These are phyloP conservation scores for Stemphylium beticola DNA, from an alignment of 2,329 filamentous ascomycete species.

Conservation along the genomic window DNA sequence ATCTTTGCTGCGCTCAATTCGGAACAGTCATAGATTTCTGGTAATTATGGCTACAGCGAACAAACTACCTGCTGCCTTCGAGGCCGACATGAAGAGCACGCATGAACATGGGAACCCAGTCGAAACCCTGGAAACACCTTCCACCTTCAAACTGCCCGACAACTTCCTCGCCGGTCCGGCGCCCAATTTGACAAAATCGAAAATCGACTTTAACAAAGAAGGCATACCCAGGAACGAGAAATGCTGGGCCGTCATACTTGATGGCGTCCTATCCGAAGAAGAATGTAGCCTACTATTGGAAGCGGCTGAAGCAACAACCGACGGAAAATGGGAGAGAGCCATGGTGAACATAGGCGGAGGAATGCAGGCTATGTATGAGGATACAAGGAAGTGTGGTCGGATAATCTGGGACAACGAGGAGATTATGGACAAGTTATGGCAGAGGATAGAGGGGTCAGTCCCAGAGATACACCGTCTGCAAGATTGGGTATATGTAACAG, in stretches of 20 bases:
- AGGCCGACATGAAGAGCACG: not conserved
- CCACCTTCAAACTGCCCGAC: constrained; percentile 50
- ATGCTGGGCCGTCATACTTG: constrained; percentile 66
- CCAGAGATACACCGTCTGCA: constrained; percentile 56
- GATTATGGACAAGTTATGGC: constrained; percentile 68
- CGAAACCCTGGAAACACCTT: constrained; percentile 22
- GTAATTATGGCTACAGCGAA: constrained; percentile 4
- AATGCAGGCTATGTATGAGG: constrained; percentile 61
- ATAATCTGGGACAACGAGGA: constrained; percentile 75
- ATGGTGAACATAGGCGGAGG: constrained; percentile 71
- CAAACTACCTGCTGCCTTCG: not conserved
- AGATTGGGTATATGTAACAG: constrained; percentile 50
- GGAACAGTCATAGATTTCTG: not conserved
- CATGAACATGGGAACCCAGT: not conserved
- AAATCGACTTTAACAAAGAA: constrained; percentile 60
- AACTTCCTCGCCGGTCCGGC: constrained; percentile 57
- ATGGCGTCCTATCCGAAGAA: constrained; percentile 65
- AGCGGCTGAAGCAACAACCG: constrained; percentile 38
- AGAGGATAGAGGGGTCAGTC: constrained; percentile 57
- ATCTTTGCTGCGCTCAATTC: not conserved
- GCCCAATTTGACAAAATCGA: constrained; percentile 54
- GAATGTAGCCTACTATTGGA: constrained; percentile 62
- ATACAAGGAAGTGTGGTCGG: constrained; percentile 73
- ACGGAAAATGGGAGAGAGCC: constrained; percentile 67
- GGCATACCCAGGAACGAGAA: constrained; percentile 60